Base-by-base conservation (phyloP, 2,329 filamentous ascomycete genomes). In the Ceratocystiopsis sp. region DNA sequence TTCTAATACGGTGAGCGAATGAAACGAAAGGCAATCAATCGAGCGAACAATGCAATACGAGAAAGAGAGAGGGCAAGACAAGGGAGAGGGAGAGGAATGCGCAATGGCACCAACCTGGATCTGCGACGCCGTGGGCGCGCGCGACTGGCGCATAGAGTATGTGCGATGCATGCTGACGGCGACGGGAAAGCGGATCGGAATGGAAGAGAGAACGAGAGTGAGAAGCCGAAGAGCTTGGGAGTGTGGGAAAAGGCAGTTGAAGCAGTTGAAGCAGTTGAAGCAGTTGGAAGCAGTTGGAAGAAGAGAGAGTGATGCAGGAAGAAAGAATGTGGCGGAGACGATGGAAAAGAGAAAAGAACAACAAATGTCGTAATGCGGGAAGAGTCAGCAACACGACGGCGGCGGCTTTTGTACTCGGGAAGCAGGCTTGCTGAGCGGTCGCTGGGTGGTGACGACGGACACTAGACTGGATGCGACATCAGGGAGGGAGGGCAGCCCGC, bases 91-190 rank as follows among this genome's bases (percentile, higher is more conserved):
- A 21, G 7, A 21, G 19, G 19, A 21, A 21, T 21, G 19, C 19
- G 19, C 19, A 21, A 21, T 21, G 19, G 19, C 4, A 46, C 62
- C 48, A 57, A 75, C 72, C 61, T 76, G 71, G 38, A 77, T 67
- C 58, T 76, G 72, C 58, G 86, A 93, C 58, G 91, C 91, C 52
- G 91, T 98, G 40, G 91, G 91, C 64, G 85, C 85, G 73, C 91
- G 80, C 64, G 84, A 81, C 66, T 93, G 83, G 80, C 91, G 87
- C 91, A 95, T 93, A 56, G 86, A 94, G 64, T 96, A 98, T 52
- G 91, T 95, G 63, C 89, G 86, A 75, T 98, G 91, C 89, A 98
- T 98, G 45, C 49, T 66, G 64, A 29, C 2, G 25, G 10, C 25
- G 25, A 29, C 7, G 25, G 25, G 25, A 29, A 29, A 29, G 25